Evolutionary conservation across 1,139 yeast species (phyloP).

Genomic region (Blastobotrys capitulatus): DNA sequence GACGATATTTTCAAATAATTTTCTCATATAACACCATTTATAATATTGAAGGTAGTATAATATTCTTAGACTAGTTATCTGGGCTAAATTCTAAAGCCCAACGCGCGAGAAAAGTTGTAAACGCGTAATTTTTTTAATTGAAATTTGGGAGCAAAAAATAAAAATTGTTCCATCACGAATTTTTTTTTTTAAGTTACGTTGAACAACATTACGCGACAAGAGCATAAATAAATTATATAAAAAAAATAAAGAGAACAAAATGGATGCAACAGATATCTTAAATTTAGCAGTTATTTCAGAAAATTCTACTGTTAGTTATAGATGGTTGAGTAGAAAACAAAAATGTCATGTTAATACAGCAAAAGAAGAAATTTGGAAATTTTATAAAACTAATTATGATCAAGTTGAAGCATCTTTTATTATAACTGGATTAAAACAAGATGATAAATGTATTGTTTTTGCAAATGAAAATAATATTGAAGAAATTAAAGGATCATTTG

Average conservation of each 20-base stretch:
- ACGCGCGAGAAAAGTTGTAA: too few species aligned
- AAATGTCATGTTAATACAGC: constrained; percentile 24
- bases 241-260: neutral
- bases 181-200: neutral
- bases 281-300: constrained; percentile 21
- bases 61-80: too few species aligned
- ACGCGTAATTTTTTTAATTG: too few species aligned
- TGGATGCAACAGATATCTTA: constrained; percentile 6
- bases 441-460: neutral
- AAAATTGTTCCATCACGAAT: neutral
- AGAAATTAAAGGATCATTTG: constrained; percentile 14
- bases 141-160: too few species aligned
- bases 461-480: constrained; percentile 7
- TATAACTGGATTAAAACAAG: constrained; percentile 5
- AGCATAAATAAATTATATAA: too few species aligned
- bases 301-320: constrained; percentile 23
- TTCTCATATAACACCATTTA: too few species aligned
- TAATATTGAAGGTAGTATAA: too few species aligned
- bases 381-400: neutral
- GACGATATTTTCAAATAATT: too few species aligned
- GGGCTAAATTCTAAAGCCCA: too few species aligned
- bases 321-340: constrained; percentile 26
- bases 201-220: too few species aligned
- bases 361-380: constrained; percentile 20
- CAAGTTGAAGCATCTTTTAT: constrained; percentile 9